Percentiles rank a stretch among this genome's conserved stretches.
Evolutionary conservation across 306 rosid genomes (phyloP).

Genomic region (Amphicarpaea edgeworthii): DNA sequence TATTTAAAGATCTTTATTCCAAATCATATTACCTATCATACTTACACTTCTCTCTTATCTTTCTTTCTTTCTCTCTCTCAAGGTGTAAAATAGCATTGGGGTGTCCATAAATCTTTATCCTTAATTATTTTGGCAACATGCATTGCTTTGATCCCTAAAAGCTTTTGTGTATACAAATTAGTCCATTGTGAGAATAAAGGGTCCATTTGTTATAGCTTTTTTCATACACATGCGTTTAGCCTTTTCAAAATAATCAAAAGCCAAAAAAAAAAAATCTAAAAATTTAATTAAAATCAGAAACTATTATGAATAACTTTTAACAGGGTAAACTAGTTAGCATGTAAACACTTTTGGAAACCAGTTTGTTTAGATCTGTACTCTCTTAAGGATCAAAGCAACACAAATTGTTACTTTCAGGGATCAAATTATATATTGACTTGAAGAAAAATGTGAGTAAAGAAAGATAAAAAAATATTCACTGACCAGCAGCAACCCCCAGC

Average conservation of each 20-base stretch:
- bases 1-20: too few relatives aligned
- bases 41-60: too few relatives aligned
- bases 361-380: neutral
- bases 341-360: neutral
- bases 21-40: too few relatives aligned
- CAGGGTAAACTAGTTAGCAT: neutral
- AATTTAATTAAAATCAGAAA: neutral
- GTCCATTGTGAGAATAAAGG: neutral
- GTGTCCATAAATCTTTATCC: too few relatives aligned
- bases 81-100: too few relatives aligned
- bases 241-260: neutral
- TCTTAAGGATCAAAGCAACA: constrained; percentile 17
- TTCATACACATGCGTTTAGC: neutral
- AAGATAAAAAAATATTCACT: constrained; percentile 44
- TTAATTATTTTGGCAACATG: too few relatives aligned
- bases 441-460: constrained; percentile 21
- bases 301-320: neutral
- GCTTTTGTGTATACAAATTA: neutral
- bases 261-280: neutral
- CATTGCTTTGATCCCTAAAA: neutral
- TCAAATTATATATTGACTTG: neutral
- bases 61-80: too few relatives aligned
- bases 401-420: neutral
- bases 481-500: constrained; percentile 95
- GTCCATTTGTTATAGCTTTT: neutral